Percentiles rank a stretch among this genome's conserved stretches.
Conservation (phyloP, 352 stramenopile species). For the Pythium coloratum region DNA sequence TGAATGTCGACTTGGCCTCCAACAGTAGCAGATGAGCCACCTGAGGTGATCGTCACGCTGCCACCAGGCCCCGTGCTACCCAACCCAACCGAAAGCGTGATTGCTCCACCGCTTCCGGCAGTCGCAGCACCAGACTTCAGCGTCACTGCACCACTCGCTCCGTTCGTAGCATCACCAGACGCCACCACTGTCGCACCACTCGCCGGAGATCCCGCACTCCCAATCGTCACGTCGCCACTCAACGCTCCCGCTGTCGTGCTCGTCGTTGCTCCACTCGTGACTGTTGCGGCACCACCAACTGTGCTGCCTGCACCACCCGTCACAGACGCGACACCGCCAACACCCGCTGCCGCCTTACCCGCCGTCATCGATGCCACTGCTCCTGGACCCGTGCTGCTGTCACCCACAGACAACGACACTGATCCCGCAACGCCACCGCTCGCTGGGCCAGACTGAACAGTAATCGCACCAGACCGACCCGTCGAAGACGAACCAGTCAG, state of each 20-base stretch:
- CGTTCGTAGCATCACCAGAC: slow-evolving; percentile 19
- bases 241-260: slow-evolving; percentile 5
- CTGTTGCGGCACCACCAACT: too few species aligned
- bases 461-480: too few species aligned
- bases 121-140: slow-evolving; percentile 22
- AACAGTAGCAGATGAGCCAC: slow-evolving; percentile 34
- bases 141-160: slow-evolving; percentile 18
- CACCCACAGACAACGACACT: too few species aligned
- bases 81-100: slow-evolving; percentile 22
- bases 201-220: slow-evolving; percentile 10
- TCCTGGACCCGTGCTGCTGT: too few species aligned
- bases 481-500: too few species aligned
- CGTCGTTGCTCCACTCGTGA: too few species aligned
- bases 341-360: too few species aligned
- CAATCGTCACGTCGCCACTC: slow-evolving; percentile 19
- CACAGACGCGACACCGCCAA: too few species aligned
- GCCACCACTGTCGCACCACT: slow-evolving; percentile 16
- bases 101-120: slow-evolving; percentile 18
- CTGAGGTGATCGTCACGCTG: slow-evolving; percentile 37
- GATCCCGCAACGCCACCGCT: too few species aligned
- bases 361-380: too few species aligned
- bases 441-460: too few species aligned
- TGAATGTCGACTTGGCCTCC: slow-evolving; percentile 39
- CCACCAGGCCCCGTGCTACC: slow-evolving; percentile 34
- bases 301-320: too few species aligned